Base-by-base conservation (phyloP, 2,329 filamentous ascomycete genomes). In the Aspergillus latus region DNA sequence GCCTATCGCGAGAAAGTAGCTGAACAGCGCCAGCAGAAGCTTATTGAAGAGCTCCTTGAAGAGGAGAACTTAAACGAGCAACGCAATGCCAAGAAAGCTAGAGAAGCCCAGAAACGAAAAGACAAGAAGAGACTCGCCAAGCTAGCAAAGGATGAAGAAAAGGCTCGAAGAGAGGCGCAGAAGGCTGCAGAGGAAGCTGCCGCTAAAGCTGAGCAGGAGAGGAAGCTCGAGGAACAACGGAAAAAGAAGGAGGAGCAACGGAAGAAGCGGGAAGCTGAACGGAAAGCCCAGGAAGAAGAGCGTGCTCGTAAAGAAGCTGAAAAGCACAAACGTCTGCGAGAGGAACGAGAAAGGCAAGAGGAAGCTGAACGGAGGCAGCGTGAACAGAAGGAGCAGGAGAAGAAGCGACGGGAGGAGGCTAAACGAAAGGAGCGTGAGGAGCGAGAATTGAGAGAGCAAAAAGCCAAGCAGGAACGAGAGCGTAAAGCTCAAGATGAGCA, bases 1-100 rank as follows among this genome's bases (percentile, higher is more conserved):
- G 94, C 94, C n/a, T 99, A 99, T 76, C 89, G 92, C 73, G 93
- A 97, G 77, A 97, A 97, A 73, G 93, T 99, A 2, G 91, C 94
- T 15, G 87, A 88, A 66, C 93, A 99, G 76, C 89, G 94, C 29
- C 93, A 97, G 70, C 83, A 89, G 68, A 92, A 92, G 72, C 85
- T 99, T 21, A 81, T 99, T 28, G 89, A 97, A 71, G 94, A 99
- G 73, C 80, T 97, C 2, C 87, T 92, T 63, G 90, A 96, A 70
- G 94, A 99, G 72, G 84, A 85, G 61, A 85, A 86, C 54, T 84
- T 87, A 49, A 87, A 89, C 59, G 84, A 87, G 50, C 84, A 93
- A 72, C 88, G 89, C 60, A 92, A 94, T 71, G 92, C 90, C 16
- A 97, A 97, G 78, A 96, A 93, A 74, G 89, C 91, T 47, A 91